phyloP scores from a whole-genome alignment of 352 stramenopile genomes.

The Phytopythium kandeliae region DNA sequence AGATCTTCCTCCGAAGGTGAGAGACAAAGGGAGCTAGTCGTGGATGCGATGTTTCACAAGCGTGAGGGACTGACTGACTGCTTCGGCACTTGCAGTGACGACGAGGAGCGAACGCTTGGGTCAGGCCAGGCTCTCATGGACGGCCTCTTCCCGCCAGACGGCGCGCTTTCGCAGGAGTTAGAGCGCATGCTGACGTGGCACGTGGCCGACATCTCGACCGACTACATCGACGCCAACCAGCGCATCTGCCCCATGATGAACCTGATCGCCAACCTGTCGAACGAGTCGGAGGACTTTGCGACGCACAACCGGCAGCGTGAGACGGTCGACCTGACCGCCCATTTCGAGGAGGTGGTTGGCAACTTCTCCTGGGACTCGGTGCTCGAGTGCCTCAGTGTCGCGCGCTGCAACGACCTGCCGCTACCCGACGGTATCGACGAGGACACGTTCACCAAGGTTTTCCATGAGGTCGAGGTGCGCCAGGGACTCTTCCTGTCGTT shows the following conservation, averaged over 20 bases:
- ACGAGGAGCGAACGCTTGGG: conserved; percentile 77
- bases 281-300: conserved; percentile 47
- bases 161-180: conserved; percentile 32
- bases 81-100: too few relatives aligned
- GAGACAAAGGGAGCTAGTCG: too few relatives aligned
- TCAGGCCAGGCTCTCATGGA: conserved; percentile 81
- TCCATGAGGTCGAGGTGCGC: conserved; percentile 67
- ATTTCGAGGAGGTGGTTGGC: conserved; percentile 60
- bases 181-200: conserved; percentile 72
- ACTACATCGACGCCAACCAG: conserved; percentile 78
- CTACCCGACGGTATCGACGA: conserved; percentile 62
- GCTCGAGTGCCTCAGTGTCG: conserved; percentile 79
- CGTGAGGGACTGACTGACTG: too few relatives aligned
- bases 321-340: conserved; percentile 40
- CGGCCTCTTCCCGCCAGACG: conserved; percentile 66
- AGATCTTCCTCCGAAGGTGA: conserved; percentile 73
- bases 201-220: conserved; percentile 64
- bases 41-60: too few relatives aligned
- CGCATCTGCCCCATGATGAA: conserved; percentile 75
- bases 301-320: conserved; percentile 37
- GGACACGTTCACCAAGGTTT: conserved; percentile 69
- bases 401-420: conserved; percentile 70
- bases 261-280: conserved; percentile 59
- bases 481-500: conserved; percentile 58
- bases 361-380: conserved; percentile 78